phyloP scores from a whole-genome alignment of 257 asterid species.

The Forsythia viridissima region DNA sequence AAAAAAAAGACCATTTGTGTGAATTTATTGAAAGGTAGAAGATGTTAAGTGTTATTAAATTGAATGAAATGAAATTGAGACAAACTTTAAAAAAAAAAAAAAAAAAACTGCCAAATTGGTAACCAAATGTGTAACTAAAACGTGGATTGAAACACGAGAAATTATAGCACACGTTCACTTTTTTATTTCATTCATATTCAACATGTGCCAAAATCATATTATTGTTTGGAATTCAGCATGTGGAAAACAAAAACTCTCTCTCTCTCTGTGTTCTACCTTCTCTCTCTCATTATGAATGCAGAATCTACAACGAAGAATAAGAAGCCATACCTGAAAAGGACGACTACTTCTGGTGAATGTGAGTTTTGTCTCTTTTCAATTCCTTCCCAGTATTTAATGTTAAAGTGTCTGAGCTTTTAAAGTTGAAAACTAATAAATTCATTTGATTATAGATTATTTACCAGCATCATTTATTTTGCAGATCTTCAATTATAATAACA shows the following conservation, averaged over 20 bases:
- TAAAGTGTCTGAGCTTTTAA: no score
- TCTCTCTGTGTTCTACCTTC: no score
- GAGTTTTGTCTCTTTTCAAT: background rate
- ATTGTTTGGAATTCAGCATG: background rate
- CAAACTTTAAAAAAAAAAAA: no score
- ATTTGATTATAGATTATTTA: background rate
- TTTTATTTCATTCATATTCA: background rate
- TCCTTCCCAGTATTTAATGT: background rate
- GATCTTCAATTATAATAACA: background rate
- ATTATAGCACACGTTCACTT: background rate
- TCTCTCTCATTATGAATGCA: background rate
- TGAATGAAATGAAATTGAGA: no score
- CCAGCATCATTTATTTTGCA: background rate
- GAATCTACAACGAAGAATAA: background rate
- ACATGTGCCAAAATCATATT: background rate
- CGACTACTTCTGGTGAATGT: background rate
- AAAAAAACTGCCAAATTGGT: no score
- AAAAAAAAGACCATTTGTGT: no score
- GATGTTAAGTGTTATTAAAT: no score
- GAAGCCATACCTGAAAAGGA: background rate
- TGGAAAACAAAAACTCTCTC: background rate
- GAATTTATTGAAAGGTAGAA: no score
- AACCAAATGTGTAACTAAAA: no score
- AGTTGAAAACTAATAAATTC: background rate
- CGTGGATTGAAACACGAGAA: no score